Evolutionary conservation across 257 asterid genomes (phyloP), one percentile per base, ranked within the genome.

Genomic region (Thymus mandschuricus): DNA sequence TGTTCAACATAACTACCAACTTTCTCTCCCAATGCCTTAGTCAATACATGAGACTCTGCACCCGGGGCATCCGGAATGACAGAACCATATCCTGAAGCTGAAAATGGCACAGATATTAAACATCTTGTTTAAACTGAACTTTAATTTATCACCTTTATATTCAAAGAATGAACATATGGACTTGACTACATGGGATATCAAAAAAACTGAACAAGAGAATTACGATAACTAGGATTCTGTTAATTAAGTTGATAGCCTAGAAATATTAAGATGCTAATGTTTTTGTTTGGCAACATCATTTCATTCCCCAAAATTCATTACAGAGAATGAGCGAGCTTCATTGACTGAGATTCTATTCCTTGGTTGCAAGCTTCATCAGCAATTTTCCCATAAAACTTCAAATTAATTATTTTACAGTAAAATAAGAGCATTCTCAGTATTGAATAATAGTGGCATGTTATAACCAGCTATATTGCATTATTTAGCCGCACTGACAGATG

Each of bases 41-140:
- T 84, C 70, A 71, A 79, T 67, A 86, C 77, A 78, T 95, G 97
- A 75, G 94, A 88, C 78, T 86, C 96, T 55, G 82, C 96, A 73
- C 69, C 85, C 70, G 69, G 83, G 9, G 89, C 87, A 77, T 89
- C 97, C 66, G 99, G 99, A 75, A 95, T 80, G 40, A 86, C 34
- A 41, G 98, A 92, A 75, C 98, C 96, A 87, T 92, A 95, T 69
- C 99, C 99, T 54, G 87, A 86, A 75, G 80, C 97, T 95, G 81
- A 71, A 30, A 78, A 65, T 50, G 63, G 56, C 13, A 76, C 27
- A 76, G 31, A 76, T 34, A 50, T 63, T 49, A 38, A 62, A 35
- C 73, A 51, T 28, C 61, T 49, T 51, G 29, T 64, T 64, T 8
- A 65, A n/a, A 70, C 3, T 10, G 27, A 44, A 69, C 49, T 56